A percentile compares a stretch with the other conserved stretches of the same genome.
Conservation (phyloP, 2,329 filamentous ascomycete genomes). For the Didymella lethalis region DNA sequence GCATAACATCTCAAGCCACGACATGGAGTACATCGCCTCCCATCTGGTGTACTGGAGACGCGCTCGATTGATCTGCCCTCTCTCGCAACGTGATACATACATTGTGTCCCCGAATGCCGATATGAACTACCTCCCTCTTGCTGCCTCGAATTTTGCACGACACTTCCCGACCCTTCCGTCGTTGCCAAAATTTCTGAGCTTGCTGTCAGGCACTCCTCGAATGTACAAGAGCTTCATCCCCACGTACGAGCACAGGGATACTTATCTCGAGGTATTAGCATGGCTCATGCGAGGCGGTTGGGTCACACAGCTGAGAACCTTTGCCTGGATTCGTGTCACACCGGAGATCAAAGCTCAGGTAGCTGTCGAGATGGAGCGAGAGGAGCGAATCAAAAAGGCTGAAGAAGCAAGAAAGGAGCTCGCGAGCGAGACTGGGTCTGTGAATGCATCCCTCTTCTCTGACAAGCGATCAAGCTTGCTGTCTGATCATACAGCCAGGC, state of each 20-base stretch:
- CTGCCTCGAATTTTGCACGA: constrained; percentile 74
- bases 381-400: constrained; percentile 42
- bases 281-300: constrained; percentile 93
- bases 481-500: constrained; percentile 34
- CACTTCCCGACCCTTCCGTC: constrained; percentile 84
- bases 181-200: constrained; percentile 85
- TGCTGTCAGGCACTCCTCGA: constrained; percentile 79
- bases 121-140: constrained; percentile 72
- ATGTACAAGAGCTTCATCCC: constrained; percentile 86
- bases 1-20: constrained; percentile 75
- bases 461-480: constrained; percentile 45
- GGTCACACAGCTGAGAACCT: constrained; percentile 92
- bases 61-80: constrained; percentile 86
- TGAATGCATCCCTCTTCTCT: constrained; percentile 39
- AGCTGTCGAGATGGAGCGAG: constrained; percentile 70
- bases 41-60: constrained; percentile 97
- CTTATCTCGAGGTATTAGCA: constrained; percentile 88
- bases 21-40: constrained; percentile 86
- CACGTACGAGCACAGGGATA: constrained; percentile 83
- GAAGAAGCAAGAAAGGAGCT: constrained; percentile 41
- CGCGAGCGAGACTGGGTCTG: constrained; percentile 42
- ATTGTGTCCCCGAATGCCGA: constrained; percentile 91
- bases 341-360: constrained; percentile 84
- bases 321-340: constrained; percentile 85
- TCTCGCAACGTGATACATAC: constrained; percentile 89